Evolutionary conservation across 169 alveolate genomes (phyloP), one percentile per base, ranked within the genome.

Genomic region (Plasmodium blacklocki): DNA sequence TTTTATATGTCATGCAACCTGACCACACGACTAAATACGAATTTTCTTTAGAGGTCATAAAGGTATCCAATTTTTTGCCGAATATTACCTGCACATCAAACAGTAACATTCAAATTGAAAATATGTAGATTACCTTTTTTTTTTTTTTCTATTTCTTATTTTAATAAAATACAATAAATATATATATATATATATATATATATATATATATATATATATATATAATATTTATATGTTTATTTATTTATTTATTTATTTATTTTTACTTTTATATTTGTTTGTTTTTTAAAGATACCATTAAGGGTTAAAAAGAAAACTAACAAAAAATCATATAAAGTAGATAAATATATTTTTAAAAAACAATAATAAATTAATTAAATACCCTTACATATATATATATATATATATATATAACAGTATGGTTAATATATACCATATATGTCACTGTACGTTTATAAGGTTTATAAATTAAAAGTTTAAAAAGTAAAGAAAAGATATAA

Each of bases 1-100:
- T 78, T 43, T 73, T 78, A 18, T 78, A 78, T 54, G 45, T 15
- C 66, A 78, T 78, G 23, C 89, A 78, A n/a, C 89, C 89, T 19
- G 67, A 59, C 21, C 64, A 78, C 14, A 78, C 89, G 26, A 64
- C 12, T 2, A 54, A 43, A 26, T 47, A 66, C n/a, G 78, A 78
- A 39, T 78, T 78, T 45, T 15, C 64, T 32, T 73, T 78, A 3
- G 67, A 78, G 23, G 78, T 78, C 23, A 26, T 78, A 9, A 78
- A 78, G 29, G 54, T 78, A 15, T 78, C 89, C 14, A 78, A 52
- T 21, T 63, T 78, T 43, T 56, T 78, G 76, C 29, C 89, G 19
- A 78, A 78, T 43, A 64, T 78, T 59, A 56, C 80, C 6, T 29
- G 18, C 29, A 3, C 54, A 67, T 32, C 80, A 19, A 59, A 43